These are phyloP conservation scores for Dactylellina sp. DNA, from an alignment of 2,329 filamentous ascomycete genomes.

Conservation along the genomic window DNA sequence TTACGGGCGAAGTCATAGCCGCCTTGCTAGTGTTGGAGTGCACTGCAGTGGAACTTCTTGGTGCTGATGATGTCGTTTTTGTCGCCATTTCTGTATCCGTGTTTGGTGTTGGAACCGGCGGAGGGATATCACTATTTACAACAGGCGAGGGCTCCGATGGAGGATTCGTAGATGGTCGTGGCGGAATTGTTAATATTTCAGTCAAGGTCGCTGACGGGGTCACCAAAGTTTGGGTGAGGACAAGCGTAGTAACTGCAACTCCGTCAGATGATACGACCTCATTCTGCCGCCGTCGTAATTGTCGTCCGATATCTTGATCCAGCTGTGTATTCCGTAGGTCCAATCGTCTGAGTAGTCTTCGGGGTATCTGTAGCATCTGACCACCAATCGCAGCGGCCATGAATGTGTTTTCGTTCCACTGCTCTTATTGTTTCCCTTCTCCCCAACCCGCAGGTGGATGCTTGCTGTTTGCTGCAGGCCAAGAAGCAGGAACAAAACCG, in stretches of 20 bases:
- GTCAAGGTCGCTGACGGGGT: constrained; percentile 46
- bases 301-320: constrained; percentile 22
- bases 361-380: constrained; percentile 44
- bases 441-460: constrained; percentile 26
- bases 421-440: constrained; percentile 13
- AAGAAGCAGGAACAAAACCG: constrained; percentile 46
- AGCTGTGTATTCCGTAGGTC: constrained; percentile 28
- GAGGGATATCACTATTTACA: constrained; percentile 8
- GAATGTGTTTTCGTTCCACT: constrained; percentile 7
- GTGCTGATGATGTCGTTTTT: constrained; percentile 10
- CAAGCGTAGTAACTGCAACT: constrained; percentile 41
- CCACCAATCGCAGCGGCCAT: constrained; percentile 49
- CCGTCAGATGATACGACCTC: constrained; percentile 22
- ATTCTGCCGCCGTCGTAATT: constrained; percentile 46
- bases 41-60: constrained; percentile 15
- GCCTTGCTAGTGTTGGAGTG: constrained; percentile 33
- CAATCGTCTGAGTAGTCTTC: constrained; percentile 21
- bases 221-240: constrained; percentile 45
- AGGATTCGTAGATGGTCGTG: constrained; percentile 4
- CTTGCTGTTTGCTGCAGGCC: constrained; percentile 53
- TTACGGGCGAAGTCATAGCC: constrained; percentile 21
- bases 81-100: constrained; percentile 22
- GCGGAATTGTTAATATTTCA: constrained; percentile 41
- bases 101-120: constrained; percentile 13
- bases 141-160: constrained; percentile 14